Conservation (phyloP, 345 rosid species). For the Moricandia moricandioides region DNA sequence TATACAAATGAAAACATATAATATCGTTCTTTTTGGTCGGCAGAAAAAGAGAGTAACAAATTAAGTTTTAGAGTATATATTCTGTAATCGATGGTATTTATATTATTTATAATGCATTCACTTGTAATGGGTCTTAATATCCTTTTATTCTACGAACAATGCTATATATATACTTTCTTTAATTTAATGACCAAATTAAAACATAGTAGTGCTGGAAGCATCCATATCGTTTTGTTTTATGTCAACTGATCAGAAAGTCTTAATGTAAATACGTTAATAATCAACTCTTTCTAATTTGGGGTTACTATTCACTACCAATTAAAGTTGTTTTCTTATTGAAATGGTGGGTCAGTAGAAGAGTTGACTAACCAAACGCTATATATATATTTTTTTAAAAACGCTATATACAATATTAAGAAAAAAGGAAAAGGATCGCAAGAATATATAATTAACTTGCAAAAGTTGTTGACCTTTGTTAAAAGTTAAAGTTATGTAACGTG, state of each 20-base stretch:
- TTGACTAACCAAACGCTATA: conserved; percentile 29
- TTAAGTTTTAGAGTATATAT: conserved; percentile 5
- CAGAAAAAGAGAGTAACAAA: background rate
- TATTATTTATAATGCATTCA: background rate
- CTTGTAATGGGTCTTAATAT: background rate
- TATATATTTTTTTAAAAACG: background rate
- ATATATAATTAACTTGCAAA: conserved; percentile 11
- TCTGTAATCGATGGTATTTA: background rate
- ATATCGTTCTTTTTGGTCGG: background rate
- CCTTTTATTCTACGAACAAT: conserved; percentile 1
- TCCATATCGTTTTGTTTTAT: conserved; percentile 12
- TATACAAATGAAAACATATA: background rate
- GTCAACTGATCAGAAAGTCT: background rate
- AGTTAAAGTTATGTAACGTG: conserved; percentile 12
- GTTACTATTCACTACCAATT: conserved; percentile 24
- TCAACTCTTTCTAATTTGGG: conserved; percentile 6
- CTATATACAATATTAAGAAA: background rate
- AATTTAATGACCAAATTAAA: conserved; percentile 3
- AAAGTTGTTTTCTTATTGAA: conserved; percentile 2
- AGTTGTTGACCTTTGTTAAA: conserved; percentile 34
- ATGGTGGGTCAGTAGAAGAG: conserved; percentile 25
- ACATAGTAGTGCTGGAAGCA: conserved; percentile 25
- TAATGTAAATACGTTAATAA: background rate
- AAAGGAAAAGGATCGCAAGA: background rate
- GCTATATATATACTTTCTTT: background rate